These are phyloP conservation scores for Beta corolliflora DNA, from an alignment of 179 eudicot genomes.

Conservation along the genomic window DNA sequence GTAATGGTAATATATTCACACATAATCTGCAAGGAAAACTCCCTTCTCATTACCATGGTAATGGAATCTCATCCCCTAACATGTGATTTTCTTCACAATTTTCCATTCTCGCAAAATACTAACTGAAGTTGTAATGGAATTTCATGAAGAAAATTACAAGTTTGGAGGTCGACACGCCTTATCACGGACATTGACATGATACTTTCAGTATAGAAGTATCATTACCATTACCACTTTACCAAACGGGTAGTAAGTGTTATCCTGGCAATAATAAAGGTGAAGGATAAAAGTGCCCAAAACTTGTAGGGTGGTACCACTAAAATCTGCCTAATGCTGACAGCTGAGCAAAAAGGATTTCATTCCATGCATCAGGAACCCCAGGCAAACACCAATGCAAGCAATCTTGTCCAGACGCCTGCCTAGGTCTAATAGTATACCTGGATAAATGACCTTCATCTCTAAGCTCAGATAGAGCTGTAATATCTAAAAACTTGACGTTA, in stretches of 20 bases:
- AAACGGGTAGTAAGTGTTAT: neutral
- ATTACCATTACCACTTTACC: too few species aligned
- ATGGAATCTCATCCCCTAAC: too few species aligned
- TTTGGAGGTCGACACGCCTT: too few species aligned
- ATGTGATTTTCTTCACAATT: too few species aligned
- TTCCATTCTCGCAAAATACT: too few species aligned
- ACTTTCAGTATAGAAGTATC: too few species aligned
- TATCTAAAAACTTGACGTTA: slow-evolving; percentile 41
- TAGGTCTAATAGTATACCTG: slow-evolving; percentile 35
- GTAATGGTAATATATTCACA: too few species aligned
- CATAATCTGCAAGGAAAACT: too few species aligned
- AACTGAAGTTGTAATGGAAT: too few species aligned
- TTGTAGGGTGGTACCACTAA: neutral
- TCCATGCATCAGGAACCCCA: slow-evolving; percentile 58
- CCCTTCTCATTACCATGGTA: too few species aligned
- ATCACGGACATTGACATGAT: too few species aligned
- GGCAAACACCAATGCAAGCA: slow-evolving; percentile 63
- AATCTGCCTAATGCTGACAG: slow-evolving; percentile 30
- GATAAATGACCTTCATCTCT: slow-evolving; percentile 53
- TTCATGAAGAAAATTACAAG: too few species aligned
- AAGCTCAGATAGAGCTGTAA: slow-evolving; percentile 50
- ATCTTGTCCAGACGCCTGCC: slow-evolving; percentile 39
- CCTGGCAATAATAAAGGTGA: neutral
- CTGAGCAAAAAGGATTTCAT: slow-evolving; percentile 48
- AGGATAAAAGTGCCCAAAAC: neutral